Evolutionary conservation across 1,284 basidiomycete genomes (phyloP).

Genomic region (Rugosomyces carneus): DNA sequence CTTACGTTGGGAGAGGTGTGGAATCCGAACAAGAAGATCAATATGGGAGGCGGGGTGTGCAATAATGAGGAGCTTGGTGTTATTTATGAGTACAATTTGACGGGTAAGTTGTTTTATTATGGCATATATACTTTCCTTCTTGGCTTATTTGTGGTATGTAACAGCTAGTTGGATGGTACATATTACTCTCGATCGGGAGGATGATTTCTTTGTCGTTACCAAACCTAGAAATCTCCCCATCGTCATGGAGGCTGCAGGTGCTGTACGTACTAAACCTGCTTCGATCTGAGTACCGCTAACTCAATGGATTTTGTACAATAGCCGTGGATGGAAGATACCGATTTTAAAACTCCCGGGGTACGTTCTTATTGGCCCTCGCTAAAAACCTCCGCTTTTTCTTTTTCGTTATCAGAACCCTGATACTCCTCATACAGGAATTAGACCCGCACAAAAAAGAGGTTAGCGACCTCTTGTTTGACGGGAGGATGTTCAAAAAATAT

Average conservation of each 20-base stretch:
- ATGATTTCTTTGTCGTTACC: conserved; percentile 1
- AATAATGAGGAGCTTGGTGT: conserved; percentile 6
- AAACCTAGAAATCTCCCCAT: neutral
- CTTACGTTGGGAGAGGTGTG: conserved; percentile 1
- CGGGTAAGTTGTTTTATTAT: neutral
- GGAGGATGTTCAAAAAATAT: neutral
- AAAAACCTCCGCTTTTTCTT: too few species aligned
- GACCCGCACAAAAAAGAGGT: neutral
- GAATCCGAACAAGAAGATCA: conserved; percentile 1
- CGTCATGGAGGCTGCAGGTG: conserved; percentile 1
- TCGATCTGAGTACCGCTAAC: neutral
- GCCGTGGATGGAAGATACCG: neutral
- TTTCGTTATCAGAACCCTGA: neutral
- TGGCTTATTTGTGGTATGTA: neutral
- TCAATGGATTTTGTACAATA: too few species aligned
- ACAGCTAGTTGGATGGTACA: conserved; percentile 3
- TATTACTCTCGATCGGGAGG: neutral
- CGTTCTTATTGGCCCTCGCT: neutral
- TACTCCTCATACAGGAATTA: neutral
- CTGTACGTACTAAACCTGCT: neutral
- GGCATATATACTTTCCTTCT: neutral
- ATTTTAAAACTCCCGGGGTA: neutral
- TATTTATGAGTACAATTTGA: conserved; percentile 5
- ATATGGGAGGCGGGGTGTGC: conserved; percentile 1
- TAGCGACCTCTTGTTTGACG: neutral